Conservation (phyloP, 2,329 filamentous ascomycete genomes). For the Penicillium sp. region DNA sequence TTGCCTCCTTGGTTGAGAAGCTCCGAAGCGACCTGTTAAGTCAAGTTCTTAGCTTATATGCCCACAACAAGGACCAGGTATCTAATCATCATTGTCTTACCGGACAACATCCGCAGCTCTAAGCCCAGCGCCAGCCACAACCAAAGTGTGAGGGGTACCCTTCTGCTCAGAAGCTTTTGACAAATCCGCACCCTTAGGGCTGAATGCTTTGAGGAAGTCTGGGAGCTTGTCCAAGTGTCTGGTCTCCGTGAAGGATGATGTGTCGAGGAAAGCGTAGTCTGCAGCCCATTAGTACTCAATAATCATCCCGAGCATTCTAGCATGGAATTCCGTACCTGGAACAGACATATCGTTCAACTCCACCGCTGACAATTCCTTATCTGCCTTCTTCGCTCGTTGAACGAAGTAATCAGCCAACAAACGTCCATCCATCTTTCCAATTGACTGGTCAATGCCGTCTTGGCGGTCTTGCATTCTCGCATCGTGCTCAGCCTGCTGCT, state of each 20-base stretch:
- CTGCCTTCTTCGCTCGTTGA: slow-evolving; percentile 73
- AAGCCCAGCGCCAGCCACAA: slow-evolving; percentile 81
- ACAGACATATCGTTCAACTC: slow-evolving; percentile 82
- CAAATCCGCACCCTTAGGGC: slow-evolving; percentile 57
- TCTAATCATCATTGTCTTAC: slow-evolving; percentile 42
- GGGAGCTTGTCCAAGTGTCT: slow-evolving; percentile 72
- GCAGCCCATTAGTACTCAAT: slow-evolving; percentile 1
- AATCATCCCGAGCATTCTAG: neutral
- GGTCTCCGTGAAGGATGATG: slow-evolving; percentile 67
- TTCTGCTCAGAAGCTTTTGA: slow-evolving; percentile 65
- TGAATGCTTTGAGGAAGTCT: slow-evolving; percentile 67
- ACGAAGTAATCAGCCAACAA: slow-evolving; percentile 83
- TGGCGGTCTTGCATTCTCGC: slow-evolving; percentile 55
- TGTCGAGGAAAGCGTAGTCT: slow-evolving; percentile 77
- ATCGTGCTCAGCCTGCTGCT: slow-evolving; percentile 26
- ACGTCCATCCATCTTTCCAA: slow-evolving; percentile 77
- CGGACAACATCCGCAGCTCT: slow-evolving; percentile 81
- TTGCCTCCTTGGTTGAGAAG: slow-evolving; percentile 74
- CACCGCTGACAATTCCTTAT: slow-evolving; percentile 74
- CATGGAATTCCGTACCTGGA: slow-evolving; percentile 57
- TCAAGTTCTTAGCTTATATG: slow-evolving; percentile 7
- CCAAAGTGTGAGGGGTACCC: slow-evolving; percentile 78
- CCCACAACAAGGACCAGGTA: neutral
- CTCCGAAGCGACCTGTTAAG: slow-evolving; percentile 63
- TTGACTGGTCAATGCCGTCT: slow-evolving; percentile 73